Percentiles rank a stretch among this genome's conserved stretches.
These are phyloP conservation scores for Metschnikowia koreensis DNA, from an alignment of 805 yeast species.

Conservation along the genomic window DNA sequence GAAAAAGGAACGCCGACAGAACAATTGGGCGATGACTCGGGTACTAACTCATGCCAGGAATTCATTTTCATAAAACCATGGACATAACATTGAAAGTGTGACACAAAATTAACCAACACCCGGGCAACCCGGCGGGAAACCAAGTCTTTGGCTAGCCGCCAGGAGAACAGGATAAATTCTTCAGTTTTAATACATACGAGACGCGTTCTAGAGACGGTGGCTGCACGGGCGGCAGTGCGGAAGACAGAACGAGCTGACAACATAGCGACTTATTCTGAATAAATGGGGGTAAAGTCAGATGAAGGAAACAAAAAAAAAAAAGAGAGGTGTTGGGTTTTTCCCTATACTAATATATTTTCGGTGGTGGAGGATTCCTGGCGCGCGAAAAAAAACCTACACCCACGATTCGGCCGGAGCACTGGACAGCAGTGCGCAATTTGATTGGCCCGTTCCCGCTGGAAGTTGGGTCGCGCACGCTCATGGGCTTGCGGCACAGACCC, in stretches of 20 bases:
- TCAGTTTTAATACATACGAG: constrained; percentile 22
- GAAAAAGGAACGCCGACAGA: not conserved
- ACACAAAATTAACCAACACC: not conserved
- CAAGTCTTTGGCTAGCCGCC: not conserved
- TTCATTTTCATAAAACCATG: not conserved
- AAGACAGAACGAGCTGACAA: constrained; percentile 83
- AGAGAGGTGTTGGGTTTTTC: constrained; percentile 16
- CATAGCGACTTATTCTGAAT: constrained; percentile 45
- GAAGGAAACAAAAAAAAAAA: constrained; percentile 17
- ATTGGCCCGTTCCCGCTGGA: constrained; percentile 12
- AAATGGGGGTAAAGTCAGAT: constrained; percentile 18
- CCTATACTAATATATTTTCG: constrained; percentile 16
- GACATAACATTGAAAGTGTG: not conserved
- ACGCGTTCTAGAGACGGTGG: constrained; percentile 33
- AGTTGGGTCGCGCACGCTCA: constrained; percentile 5
- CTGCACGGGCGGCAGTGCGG: constrained; percentile 82
- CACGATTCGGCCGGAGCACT: constrained; percentile 20
- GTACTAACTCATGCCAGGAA: not conserved
- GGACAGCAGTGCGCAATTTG: constrained; percentile 14
- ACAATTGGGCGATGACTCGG: no score
- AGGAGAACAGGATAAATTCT: not conserved
- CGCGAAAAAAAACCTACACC: constrained; percentile 20
- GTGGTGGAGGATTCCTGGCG: constrained; percentile 15
- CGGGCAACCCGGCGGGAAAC: not conserved
- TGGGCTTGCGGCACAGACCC: not conserved